phyloP scores from a whole-genome alignment of 2,329 filamentous ascomycete genomes.

The Aspergillus pseudoglaucus region DNA sequence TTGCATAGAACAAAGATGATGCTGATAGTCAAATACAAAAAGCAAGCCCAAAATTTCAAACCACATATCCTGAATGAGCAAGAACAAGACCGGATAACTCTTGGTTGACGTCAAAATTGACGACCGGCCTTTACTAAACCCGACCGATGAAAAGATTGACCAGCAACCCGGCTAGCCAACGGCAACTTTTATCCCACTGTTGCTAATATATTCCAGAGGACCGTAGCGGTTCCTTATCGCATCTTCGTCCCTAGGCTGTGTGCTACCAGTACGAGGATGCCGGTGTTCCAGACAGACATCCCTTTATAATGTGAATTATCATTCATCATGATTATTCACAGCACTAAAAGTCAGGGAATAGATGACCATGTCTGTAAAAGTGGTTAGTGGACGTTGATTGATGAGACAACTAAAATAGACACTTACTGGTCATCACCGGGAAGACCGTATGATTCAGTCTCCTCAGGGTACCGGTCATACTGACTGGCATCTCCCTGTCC shows the following conservation, averaged over 20 bases:
- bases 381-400: too few species aligned
- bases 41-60: too few species aligned
- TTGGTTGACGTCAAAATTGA: not conserved
- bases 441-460: constrained; percentile 84
- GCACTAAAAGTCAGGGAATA: constrained; percentile 67
- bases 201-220: not conserved
- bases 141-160: not conserved
- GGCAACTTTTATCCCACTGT: not conserved
- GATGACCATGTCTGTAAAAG: constrained; percentile 56
- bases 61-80: too few species aligned
- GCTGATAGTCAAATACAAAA: too few species aligned
- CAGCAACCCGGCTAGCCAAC: not conserved
- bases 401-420: too few species aligned
- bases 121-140: not conserved
- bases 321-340: constrained; percentile 27
- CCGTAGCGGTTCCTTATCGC: not conserved
- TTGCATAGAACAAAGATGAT: too few species aligned
- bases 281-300: constrained; percentile 1
- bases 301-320: constrained; percentile 15
- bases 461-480: constrained; percentile 97
- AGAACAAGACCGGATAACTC: not conserved
- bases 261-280: not conserved
- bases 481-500: constrained; percentile 93
- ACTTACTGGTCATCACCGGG: constrained; percentile 80
- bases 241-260: not conserved